A percentile compares a stretch with the other conserved stretches of the same genome.
phyloP scores from a whole-genome alignment of 805 yeast species.

The Candida taoyuanica region DNA sequence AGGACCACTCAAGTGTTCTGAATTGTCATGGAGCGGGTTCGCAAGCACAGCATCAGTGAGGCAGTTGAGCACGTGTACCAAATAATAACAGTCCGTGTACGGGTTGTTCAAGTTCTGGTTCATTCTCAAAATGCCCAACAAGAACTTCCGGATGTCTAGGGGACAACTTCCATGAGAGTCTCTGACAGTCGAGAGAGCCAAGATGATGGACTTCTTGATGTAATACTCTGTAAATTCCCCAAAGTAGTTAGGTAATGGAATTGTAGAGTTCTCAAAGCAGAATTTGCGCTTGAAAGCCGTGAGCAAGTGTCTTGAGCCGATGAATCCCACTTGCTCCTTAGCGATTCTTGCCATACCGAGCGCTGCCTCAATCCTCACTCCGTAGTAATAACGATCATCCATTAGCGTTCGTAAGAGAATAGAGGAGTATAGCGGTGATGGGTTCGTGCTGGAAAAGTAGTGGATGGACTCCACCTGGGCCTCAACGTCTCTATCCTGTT shows the following conservation, averaged over 20 bases:
- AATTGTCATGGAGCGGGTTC: constrained; percentile 20
- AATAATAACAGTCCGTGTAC: constrained; percentile 68
- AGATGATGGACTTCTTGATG: constrained; percentile 64
- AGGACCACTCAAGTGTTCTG: constrained; percentile 17
- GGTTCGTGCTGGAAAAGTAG: constrained; percentile 61
- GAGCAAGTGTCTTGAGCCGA: constrained; percentile 70
- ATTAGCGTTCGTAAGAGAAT: constrained; percentile 72
- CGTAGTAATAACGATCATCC: constrained; percentile 84
- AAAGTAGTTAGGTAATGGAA: constrained; percentile 82
- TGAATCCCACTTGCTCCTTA: constrained; percentile 50
- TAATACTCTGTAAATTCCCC: constrained; percentile 63
- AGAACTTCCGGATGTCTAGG: constrained; percentile 50
- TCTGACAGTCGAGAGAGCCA: constrained; percentile 53
- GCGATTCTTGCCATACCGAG: constrained; percentile 68
- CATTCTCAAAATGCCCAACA: constrained; percentile 69
- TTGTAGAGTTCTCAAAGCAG: constrained; percentile 62
- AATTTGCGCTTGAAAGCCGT: constrained; percentile 63
- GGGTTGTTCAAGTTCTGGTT: constrained; percentile 81
- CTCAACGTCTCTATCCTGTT: constrained; percentile 92
- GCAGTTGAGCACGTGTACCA: constrained; percentile 52
- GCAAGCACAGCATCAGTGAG: constrained; percentile 39
- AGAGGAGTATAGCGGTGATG: constrained; percentile 65
- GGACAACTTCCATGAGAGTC: constrained; percentile 64
- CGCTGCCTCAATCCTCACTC: constrained; percentile 86
- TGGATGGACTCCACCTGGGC: constrained; percentile 85